These are phyloP conservation scores for Pseudogymnoascus sp. DNA, from an alignment of 2,329 filamentous ascomycete species.

Conservation along the genomic window DNA sequence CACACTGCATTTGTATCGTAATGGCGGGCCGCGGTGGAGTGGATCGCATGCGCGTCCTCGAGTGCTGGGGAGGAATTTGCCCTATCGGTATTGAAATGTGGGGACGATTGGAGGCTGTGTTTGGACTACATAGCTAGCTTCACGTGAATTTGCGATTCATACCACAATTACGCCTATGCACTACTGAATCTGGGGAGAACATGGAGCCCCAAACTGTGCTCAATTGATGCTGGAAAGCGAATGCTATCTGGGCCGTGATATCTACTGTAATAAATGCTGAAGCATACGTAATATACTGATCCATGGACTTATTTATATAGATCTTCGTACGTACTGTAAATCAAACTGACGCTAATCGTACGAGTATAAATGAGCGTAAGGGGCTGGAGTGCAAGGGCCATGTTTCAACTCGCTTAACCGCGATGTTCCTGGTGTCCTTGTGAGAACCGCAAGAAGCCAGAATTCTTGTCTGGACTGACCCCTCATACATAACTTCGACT, in stretches of 20 bases:
- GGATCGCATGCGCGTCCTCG: slow-evolving; percentile 3
- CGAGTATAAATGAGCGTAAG: slow-evolving; percentile 8
- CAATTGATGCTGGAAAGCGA: not conserved
- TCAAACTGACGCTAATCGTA: slow-evolving; percentile 5
- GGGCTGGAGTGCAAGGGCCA: slow-evolving; percentile 6
- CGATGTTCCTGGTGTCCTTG: slow-evolving; percentile 6
- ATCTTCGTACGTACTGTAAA: slow-evolving; percentile 8
- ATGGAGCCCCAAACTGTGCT: not conserved
- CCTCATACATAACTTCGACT: slow-evolving; percentile 3
- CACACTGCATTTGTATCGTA: slow-evolving; percentile 1
- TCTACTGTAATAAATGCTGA: not conserved
- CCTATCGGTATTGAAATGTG: slow-evolving; percentile 4
- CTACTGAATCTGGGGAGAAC: not conserved
- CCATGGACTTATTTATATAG: slow-evolving; percentile 1
- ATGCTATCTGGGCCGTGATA: not conserved
- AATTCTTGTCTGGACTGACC: slow-evolving; percentile 4
- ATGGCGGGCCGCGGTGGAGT: slow-evolving; percentile 4
- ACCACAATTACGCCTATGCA: not conserved
- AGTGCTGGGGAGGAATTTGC: slow-evolving; percentile 2
- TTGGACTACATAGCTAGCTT: slow-evolving; percentile 6
- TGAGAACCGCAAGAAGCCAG: slow-evolving; percentile 8
- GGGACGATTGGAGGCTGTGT: slow-evolving; percentile 6
- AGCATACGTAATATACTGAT: not conserved
- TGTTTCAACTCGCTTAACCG: slow-evolving; percentile 8
- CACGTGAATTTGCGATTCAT: slow-evolving; percentile 1